phyloP scores from a whole-genome alignment of 257 asterid species.

The Lycium ferocissimum region DNA sequence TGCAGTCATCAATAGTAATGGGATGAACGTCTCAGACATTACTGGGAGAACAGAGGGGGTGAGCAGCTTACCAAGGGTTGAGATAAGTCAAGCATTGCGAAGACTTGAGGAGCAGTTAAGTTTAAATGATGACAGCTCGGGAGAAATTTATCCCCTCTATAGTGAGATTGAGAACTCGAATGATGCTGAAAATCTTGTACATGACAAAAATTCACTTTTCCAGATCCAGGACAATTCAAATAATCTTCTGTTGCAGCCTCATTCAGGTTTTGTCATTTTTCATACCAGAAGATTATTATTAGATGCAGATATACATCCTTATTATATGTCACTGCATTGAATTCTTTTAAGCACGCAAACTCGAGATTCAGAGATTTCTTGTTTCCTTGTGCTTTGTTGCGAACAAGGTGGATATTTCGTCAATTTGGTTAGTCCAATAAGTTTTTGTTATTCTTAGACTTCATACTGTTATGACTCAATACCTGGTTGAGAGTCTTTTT shows the following conservation, averaged over 20 bases:
- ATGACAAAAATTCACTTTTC: conserved; percentile 53
- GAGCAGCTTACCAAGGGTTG: conserved; percentile 53
- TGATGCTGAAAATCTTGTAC: conserved; percentile 49
- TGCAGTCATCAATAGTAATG: conserved; percentile 40
- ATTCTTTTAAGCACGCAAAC: conserved; percentile 18
- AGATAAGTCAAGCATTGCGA: conserved; percentile 64
- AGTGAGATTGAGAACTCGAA: conserved; percentile 53
- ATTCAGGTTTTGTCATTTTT: conserved; percentile 45
- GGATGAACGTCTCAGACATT: conserved; percentile 38
- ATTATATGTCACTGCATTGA: background rate
- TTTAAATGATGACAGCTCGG: conserved; percentile 68
- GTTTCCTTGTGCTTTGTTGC: background rate
- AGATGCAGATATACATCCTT: conserved; percentile 1
- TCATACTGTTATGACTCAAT: background rate
- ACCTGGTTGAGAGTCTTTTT: background rate
- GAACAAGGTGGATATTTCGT: background rate
- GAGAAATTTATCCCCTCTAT: conserved; percentile 43
- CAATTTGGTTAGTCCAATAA: conserved; percentile 8
- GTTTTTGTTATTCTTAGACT: background rate
- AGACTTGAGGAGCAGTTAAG: conserved; percentile 78
- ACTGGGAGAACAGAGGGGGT: conserved; percentile 52
- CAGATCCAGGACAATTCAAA: conserved; percentile 49
- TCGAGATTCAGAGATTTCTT: background rate
- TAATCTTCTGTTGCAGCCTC: conserved; percentile 43
- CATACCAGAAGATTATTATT: background rate